These are phyloP conservation scores for Telfairia occidentalis DNA, from an alignment of 331 rosid species.

Conservation along the genomic window DNA sequence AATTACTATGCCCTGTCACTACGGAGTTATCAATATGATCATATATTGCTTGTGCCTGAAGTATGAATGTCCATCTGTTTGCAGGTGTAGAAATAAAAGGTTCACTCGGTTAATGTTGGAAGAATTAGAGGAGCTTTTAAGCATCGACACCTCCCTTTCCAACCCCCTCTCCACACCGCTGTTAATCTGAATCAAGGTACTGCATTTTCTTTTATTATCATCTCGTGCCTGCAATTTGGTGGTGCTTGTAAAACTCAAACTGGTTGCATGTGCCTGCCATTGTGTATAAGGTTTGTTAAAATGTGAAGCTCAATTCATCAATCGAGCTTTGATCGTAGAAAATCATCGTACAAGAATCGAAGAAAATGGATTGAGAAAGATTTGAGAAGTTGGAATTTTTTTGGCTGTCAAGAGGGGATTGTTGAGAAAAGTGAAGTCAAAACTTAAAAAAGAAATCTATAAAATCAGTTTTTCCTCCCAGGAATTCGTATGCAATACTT, in stretches of 20 bases:
- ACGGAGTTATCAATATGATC: neutral
- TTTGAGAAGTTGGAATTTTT: too few species aligned
- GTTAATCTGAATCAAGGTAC: neutral
- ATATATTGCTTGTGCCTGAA: neutral
- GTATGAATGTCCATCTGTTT: neutral
- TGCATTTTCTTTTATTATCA: neutral
- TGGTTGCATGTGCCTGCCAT: neutral
- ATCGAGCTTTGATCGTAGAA: too few species aligned
- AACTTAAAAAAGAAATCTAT: too few species aligned
- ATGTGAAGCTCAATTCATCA: too few species aligned
- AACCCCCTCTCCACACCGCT: neutral
- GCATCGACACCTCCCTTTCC: neutral
- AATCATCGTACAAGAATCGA: too few species aligned
- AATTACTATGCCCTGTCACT: neutral
- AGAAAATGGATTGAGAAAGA: too few species aligned
- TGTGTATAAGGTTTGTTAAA: neutral
- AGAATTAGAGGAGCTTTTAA: neutral
- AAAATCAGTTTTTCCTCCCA: too few species aligned
- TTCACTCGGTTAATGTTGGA: neutral
- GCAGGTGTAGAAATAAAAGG: neutral
- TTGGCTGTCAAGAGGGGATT: too few species aligned
- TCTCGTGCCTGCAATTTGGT: neutral
- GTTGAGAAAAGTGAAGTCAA: too few species aligned
- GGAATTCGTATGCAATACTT: too few species aligned
- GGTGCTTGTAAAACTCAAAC: neutral